A percentile compares a stretch with the other conserved stretches of the same genome.
These are phyloP conservation scores for Geopyxis carbonaria DNA, from an alignment of 495 filamentous ascomycete genomes.

Conservation along the genomic window DNA sequence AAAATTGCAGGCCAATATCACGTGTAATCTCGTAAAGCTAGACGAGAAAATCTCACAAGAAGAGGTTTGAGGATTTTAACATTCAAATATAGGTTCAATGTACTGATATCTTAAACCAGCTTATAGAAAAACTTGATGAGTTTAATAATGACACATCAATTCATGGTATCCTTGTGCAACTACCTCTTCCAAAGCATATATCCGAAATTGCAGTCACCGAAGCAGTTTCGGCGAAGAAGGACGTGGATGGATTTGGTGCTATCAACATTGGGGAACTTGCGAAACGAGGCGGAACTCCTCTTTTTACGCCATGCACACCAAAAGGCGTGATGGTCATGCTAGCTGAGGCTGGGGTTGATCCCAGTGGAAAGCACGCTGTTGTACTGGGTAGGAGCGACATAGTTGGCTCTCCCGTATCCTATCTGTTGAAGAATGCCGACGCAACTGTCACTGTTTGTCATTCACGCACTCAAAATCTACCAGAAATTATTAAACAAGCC, in stretches of 20 bases:
- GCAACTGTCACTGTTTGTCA: constrained; percentile 95
- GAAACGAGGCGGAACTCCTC: constrained; percentile 73
- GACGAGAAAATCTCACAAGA: constrained; percentile 64
- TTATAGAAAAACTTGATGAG: constrained; percentile 59
- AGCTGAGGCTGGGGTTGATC: constrained; percentile 61
- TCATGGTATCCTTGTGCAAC: constrained; percentile 85
- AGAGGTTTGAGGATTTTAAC: constrained; percentile 36
- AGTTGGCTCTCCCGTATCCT: constrained; percentile 90
- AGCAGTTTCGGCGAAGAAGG: constrained; percentile 78
- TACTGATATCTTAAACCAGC: too few relatives aligned
- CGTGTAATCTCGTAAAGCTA: constrained; percentile 67
- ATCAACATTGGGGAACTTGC: constrained; percentile 89
- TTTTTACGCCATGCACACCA: constrained; percentile 87
- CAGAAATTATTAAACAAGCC: constrained; percentile 58
- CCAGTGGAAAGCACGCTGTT: constrained; percentile 80
- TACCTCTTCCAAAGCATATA: constrained; percentile 75
- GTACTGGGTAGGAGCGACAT: constrained; percentile 93
- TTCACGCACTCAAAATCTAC: constrained; percentile 60
- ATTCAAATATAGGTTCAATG: too few relatives aligned
- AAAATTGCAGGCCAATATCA: constrained; percentile 83
- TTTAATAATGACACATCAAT: constrained; percentile 79
- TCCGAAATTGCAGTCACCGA: constrained; percentile 81
- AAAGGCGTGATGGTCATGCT: constrained; percentile 93
- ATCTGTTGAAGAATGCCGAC: constrained; percentile 83
- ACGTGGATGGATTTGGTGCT: constrained; percentile 93